Evolutionary conservation across 106 monocot genomes (phyloP), one percentile per base, ranked within the genome.

Genomic region (Vanilla planifolia): DNA sequence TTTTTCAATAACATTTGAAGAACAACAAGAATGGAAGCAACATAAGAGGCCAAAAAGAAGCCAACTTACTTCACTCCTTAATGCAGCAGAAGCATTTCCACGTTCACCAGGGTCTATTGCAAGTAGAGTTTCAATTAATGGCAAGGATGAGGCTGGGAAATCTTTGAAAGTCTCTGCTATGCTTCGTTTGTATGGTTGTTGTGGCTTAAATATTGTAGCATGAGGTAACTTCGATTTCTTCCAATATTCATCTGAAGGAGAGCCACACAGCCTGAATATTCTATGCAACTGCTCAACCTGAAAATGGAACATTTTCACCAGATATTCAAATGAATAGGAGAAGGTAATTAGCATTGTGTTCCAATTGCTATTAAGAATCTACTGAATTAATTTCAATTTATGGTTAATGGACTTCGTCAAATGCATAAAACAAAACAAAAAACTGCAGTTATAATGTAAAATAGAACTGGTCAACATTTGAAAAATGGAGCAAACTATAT

Each of bases 241-340:
- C 59, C 59, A 59, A 24, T 39, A 59, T 39, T 59, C 59, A 7
- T 59, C 59, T 1, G 59, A 59, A 10, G 59, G 59, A 23, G 59
- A 59, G 11, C 59, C 59, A 39, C 59, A 59, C 11, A 59, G 37
- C 59, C 37, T 59, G 23, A 59, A 59, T 9, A 59, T 59, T 22
- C 22, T 59, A 16, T 59, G 59, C 22, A 59, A 37, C 37, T 59
- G 59, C 37, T 59, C 59, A 59, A 59, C 59, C 59, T 59, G 23
- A 59, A 8, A 35, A 39, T 20, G 21, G 3, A 36, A 23, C 15
- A n/a, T n/a, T n/a, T n/a, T n/a, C n/a, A 57, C 51, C 47, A 48
- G 35, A 33, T 46, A 7, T 33, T 57, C 8, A 24, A 51, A 19
- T 2, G 20, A 35, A 35, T 34, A 33, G 1, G 9, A 33, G 8